phyloP scores from a whole-genome alignment of 1,284 basidiomycete genomes.

The Boletus austroedulis region DNA sequence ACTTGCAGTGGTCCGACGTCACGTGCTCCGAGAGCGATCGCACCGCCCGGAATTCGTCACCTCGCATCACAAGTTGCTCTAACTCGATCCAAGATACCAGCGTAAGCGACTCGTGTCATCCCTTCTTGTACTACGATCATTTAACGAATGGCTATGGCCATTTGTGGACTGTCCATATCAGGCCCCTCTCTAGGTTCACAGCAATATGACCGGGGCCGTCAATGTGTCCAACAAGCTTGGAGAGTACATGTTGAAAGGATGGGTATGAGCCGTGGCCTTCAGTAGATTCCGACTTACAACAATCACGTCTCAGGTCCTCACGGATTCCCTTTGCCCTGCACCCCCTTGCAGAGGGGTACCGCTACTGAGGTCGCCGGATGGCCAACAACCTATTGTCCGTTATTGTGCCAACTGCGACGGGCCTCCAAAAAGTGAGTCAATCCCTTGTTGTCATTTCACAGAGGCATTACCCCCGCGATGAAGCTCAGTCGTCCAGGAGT shows the following conservation, averaged over 20 bases:
- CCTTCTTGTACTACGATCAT: background rate
- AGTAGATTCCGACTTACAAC: constrained; percentile 11
- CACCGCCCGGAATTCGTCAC: background rate
- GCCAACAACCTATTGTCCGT: constrained; percentile 42
- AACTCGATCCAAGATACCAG: background rate
- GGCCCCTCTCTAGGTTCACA: background rate
- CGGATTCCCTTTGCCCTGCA: constrained; percentile 58
- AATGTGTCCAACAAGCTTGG: constrained; percentile 61
- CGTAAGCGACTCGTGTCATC: background rate
- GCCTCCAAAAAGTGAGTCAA: constrained; percentile 35
- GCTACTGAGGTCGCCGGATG: constrained; percentile 63
- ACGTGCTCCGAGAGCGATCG: constrained; percentile 24
- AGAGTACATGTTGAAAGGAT: constrained; percentile 73
- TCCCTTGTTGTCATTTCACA: background rate
- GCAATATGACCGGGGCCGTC: constrained; percentile 48
- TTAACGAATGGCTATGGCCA: background rate
- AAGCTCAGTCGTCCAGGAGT: constrained; percentile 20
- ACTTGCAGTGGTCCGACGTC: constrained; percentile 24
- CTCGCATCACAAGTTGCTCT: too few relatives aligned
- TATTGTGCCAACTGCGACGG: constrained; percentile 65
- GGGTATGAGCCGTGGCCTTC: constrained; percentile 47
- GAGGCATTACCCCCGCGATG: constrained; percentile 11
- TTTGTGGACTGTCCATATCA: background rate
- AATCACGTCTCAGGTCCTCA: constrained; percentile 51
- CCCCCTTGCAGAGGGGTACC: constrained; percentile 57